Conservation (phyloP, 495 filamentous ascomycete species). For the Elasticomyces elasticus region DNA sequence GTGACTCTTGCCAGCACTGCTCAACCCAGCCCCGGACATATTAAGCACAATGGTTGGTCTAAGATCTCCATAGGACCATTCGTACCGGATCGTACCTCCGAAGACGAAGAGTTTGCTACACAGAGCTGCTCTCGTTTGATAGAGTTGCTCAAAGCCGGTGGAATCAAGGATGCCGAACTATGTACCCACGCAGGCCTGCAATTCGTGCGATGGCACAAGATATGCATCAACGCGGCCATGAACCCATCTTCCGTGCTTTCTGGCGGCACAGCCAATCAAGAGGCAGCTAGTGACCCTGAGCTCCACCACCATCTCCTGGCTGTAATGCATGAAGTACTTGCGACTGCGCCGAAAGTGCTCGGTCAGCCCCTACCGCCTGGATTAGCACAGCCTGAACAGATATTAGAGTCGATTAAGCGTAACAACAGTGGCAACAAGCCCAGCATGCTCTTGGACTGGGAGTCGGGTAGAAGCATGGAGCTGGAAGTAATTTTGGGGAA, state of each 20-base stretch:
- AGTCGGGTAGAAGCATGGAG: slow-evolving; percentile 46
- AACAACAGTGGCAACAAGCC: slow-evolving; percentile 47
- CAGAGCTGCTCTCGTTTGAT: slow-evolving; percentile 25
- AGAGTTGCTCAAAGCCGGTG: slow-evolving; percentile 31
- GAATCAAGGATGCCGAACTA: slow-evolving; percentile 40
- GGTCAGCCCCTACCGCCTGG: slow-evolving; percentile 35
- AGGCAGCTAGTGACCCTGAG: slow-evolving; percentile 40
- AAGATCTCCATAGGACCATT: slow-evolving; percentile 49
- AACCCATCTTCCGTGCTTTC: slow-evolving; percentile 52
- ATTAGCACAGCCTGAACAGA: slow-evolving; percentile 44
- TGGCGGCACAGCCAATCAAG: slow-evolving; percentile 43
- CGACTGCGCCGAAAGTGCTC: slow-evolving; percentile 43
- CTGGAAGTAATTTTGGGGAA: slow-evolving; percentile 54
- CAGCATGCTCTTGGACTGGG: slow-evolving; percentile 52
- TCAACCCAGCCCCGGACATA: slow-evolving; percentile 39
- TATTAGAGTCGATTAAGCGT: slow-evolving; percentile 43
- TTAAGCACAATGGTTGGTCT: slow-evolving; percentile 54
- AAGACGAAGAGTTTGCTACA: slow-evolving; percentile 1
- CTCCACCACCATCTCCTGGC: slow-evolving; percentile 32
- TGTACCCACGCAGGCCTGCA: slow-evolving; percentile 43
- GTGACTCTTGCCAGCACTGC: slow-evolving; percentile 49
- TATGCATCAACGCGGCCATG: slow-evolving; percentile 54
- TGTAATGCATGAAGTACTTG: slow-evolving; percentile 50
- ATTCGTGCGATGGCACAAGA: slow-evolving; percentile 53
- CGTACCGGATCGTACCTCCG: slow-evolving; percentile 13